Conservation (phyloP, 1,284 basidiomycete species). For the Peniophora sp. region DNA sequence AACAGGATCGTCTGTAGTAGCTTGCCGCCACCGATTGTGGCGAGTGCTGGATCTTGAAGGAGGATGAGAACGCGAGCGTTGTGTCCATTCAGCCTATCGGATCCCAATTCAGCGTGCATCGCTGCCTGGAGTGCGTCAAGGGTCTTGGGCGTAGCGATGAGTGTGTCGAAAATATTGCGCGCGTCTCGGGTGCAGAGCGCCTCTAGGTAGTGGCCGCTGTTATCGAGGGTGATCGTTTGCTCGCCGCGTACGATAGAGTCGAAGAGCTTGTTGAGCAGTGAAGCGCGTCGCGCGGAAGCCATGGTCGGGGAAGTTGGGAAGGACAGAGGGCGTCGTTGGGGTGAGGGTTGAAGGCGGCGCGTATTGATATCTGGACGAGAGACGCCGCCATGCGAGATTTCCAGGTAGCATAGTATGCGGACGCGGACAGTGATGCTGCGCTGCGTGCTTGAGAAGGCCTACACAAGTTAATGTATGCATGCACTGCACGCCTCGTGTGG, state of each 20-base stretch:
- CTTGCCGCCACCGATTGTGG: conserved; percentile 31
- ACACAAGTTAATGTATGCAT: too few species aligned
- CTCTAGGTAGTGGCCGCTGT: conserved; percentile 32
- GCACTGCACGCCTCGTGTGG: too few species aligned
- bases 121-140: conserved; percentile 32
- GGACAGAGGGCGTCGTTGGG: too few species aligned
- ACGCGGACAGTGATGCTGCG: too few species aligned
- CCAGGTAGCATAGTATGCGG: too few species aligned
- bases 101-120: conserved; percentile 33
- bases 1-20: conserved; percentile 32
- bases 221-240: conserved; percentile 12
- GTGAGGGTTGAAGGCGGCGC: too few species aligned
- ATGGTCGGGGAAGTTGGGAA: too few species aligned
- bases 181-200: conserved; percentile 36
- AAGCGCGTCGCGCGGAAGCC: conserved; percentile 15
- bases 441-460: too few species aligned
- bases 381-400: too few species aligned
- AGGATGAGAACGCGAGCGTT: conserved; percentile 31
- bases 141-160: conserved; percentile 32
- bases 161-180: conserved; percentile 25
- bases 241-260: conserved; percentile 15
- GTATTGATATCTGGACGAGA: too few species aligned
- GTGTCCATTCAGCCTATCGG: conserved; percentile 36
- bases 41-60: conserved; percentile 29
- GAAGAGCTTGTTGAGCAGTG: conserved; percentile 18